Evolutionary conservation across 192 early-diverging fungal genomes (phyloP), one percentile per base, ranked within the genome.

Genomic region (Ambispora gerdemannii): DNA sequence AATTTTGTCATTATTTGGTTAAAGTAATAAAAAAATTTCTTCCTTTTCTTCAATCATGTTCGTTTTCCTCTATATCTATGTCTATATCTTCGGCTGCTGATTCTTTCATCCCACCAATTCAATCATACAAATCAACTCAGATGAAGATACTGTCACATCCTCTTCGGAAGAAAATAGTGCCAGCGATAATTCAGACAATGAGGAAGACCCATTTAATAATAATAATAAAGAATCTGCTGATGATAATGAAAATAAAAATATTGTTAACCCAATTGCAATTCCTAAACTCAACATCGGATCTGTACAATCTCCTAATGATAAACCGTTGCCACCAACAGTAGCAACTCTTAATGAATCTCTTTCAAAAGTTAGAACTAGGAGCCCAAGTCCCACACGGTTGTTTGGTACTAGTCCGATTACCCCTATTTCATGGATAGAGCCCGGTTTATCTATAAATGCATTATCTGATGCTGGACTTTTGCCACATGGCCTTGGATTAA

Each of bases 381-480:
- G 52, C 19, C 53, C 67, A 36, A 70, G 67, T 56, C 67, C 67
- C 13, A 70, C 67, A 8, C 49, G 34, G 31, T 56, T 59, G 30
- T 70, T 70, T 70, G 67, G 67, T 10, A 0, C 53, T 25, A 70
- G 67, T 56, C 67, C 67, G 38, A 70, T 70, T 28, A 70, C n/a
- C 3, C 27, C 25, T 27, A 34, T 70, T 28, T 28, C 53, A 15
- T 70, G 67, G 67, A 70, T 70, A 30, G 49, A 53, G 24, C 47
- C 36, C 3, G 0, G 24, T 27, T 30, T 27, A 58, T 58, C 55
- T 11, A 28, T 58, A 1, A 30, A 30, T 58, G 55, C 28, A 58
- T 4, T 30, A 24, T 58, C 55, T 1, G 55, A 58, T 20, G 2
- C 6, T 58, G 55, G 55, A 10, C 38, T 43, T 6, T 43, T 43